Evolutionary conservation across 1,284 basidiomycete genomes (phyloP), one percentile per base, ranked within the genome.

Genomic region (Ustilago tritici): DNA sequence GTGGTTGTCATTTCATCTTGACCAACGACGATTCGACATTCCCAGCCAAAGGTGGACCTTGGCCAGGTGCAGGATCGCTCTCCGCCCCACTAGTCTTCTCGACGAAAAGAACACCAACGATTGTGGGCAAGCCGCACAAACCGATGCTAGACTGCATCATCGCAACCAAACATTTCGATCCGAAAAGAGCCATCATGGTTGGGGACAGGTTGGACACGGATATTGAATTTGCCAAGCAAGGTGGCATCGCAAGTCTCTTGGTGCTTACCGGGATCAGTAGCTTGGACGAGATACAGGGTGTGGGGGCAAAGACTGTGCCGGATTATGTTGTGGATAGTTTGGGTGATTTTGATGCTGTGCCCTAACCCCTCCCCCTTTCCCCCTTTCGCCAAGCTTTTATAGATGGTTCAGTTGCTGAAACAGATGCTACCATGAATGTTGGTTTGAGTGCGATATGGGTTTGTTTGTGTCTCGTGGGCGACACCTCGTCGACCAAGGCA

Each of bases 191-290:
- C 1, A 90, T 99, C 83, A 97, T 99, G 93, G 90, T 98, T 49
- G 96, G 96, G 46, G 96, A 99, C 87, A 91, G 97, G 67, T 89
- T 99, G 70, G 92, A 94, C 82, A 99, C 97, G 1, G 97, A 99
- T 87, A 95, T 97, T 81, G 87, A 93, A 55, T 99, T 99, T 82
- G 96, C 94, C 53, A 90, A 93, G 86, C 90, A 90, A 53, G 94
- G 94, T 31, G 93, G 93, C 14, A 89, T 98, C 23, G 88, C 93
- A 15, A 96, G 95, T 1, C 88, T 98, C 59, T 90, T 98, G 49
- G 97, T 99, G 58, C 88, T 99, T 76, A 97, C 95, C n/a, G 96
- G 95, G 0, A 84, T 87, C 36, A 78, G 74, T 12, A 82, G 77
- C 43, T 66, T 70, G 34, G 76, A 77, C 2, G 86, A 87, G 67